Evolutionary conservation across 228 moss, liverwort and hornwort genomes (phyloP), one percentile per base, ranked within the genome.

Genomic region (Sphagnum fallax): DNA sequence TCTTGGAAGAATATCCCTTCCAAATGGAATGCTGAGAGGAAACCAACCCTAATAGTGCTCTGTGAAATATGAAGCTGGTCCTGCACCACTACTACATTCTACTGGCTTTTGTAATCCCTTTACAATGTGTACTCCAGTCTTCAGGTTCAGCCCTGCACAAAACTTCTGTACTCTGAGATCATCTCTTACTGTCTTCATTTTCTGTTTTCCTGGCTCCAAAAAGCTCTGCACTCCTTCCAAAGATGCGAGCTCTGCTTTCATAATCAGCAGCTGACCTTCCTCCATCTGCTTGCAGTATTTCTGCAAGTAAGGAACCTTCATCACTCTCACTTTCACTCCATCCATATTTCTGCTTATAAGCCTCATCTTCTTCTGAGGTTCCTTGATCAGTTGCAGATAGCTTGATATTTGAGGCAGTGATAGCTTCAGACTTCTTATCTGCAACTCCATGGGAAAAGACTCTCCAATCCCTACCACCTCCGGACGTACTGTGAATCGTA

Each of bases 391-490:
- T 74, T 10, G 67, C 74, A 16, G 72, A 76, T 6, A 75, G 76
- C 11, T 69, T 80, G 9, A 71, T 68, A 32, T 70, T 70, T 0
- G 51, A 49, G 1, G 53, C 60, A 32, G 53, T 70, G 14, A 60
- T 77, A 61, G 71, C 51, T 52, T 71, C 73, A 59, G 70, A 61
- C 12, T 50, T 68, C 12, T 57, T 8, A 8, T 11, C 60, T 7
- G 11, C 64, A 8, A 11, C 62, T 7, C 0, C 65, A 4, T 64
- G 12, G 5, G 72, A 71, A 52, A 65, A 51, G 47, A 82, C 80
- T 59, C 86, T 74, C 86, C 86, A 86, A 65, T 86, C 82, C 60
- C 82, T 64, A 12, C 82, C 82, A 55, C 71, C 78, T 53, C 70
- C 71, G 68, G 67, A 65, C 6, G 52, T 5, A 60, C 60, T 70